phyloP scores from a whole-genome alignment of 768 basidiomycete species.

The Pleurotus pulmonarius region DNA sequence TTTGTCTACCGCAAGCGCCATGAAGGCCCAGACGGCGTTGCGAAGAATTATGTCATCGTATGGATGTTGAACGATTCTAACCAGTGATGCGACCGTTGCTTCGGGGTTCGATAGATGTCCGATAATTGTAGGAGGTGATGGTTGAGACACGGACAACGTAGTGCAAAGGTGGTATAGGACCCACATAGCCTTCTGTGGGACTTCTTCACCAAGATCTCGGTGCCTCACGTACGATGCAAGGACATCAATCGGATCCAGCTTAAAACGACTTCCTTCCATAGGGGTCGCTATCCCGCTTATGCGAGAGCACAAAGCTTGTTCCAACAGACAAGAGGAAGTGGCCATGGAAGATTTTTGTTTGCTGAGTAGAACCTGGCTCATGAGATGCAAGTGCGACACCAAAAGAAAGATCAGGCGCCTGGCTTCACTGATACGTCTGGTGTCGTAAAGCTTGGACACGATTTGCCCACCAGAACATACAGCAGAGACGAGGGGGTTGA shows the following conservation, averaged over 20 bases:
- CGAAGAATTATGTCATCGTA: slow-evolving; percentile 74
- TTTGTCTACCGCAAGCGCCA: slow-evolving; percentile 75
- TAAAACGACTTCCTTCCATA: slow-evolving; percentile 40
- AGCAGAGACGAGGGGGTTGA: slow-evolving; percentile 74
- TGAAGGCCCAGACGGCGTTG: slow-evolving; percentile 80
- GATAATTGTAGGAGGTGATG: slow-evolving; percentile 69
- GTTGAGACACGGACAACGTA: slow-evolving; percentile 56
- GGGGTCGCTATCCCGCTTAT: slow-evolving; percentile 46
- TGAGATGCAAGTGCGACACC: slow-evolving; percentile 60
- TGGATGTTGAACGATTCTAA: slow-evolving; percentile 73
- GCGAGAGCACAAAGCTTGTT: slow-evolving; percentile 70
- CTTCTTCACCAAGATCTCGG: slow-evolving; percentile 52
- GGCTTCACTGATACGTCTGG: slow-evolving; percentile 69
- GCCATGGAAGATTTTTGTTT: slow-evolving; percentile 48
- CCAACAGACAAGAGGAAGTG: slow-evolving; percentile 61
- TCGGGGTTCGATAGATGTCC: slow-evolving; percentile 79
- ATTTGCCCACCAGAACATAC: slow-evolving; percentile 61
- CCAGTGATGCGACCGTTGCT: slow-evolving; percentile 58
- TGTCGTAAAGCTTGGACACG: slow-evolving; percentile 53
- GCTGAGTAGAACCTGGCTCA: slow-evolving; percentile 57
- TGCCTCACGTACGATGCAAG: slow-evolving; percentile 66
- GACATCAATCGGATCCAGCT: slow-evolving; percentile 72
- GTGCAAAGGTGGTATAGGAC: slow-evolving; percentile 66
- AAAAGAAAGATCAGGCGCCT: slow-evolving; percentile 65
- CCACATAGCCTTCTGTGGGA: slow-evolving; percentile 64